Evolutionary conservation across 208 protist species (phyloP), one percentile per base, ranked within the genome.

Genomic region (Trypanosoma avium): DNA sequence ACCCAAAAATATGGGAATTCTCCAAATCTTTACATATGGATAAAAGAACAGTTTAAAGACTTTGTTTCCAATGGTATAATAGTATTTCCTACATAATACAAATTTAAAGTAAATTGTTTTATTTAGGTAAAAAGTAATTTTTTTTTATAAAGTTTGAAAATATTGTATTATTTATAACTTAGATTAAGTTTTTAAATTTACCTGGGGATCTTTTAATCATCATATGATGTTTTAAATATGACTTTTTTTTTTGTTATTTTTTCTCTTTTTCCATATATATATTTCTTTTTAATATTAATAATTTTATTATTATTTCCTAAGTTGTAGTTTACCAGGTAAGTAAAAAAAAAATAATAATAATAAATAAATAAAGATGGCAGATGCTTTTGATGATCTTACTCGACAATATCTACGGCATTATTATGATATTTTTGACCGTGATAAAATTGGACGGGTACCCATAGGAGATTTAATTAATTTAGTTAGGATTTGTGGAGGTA

Each of bases 371-470:
- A 42, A 10, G 21, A 79, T 79, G 73, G 50, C 60, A 26, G 48
- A 43, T 27, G 49, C 45, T 43, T 72, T 79, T 46, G 67, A 73
- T 38, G 89, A 91, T 17, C 26, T 84, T 1, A 68, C 67, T 10
- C 33, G 62, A 46, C 60, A 77, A 46, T 92, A 81, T 60, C 83
- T 96, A 30, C 76, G 73, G 42, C 76, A 80, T 61, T 61, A 81
- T 40, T 96, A 92, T 64, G 85, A 93, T 42, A 9, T 76, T 15
- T 92, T 81, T 57, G 90, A 96, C 55, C 67, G 64, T 24, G 90
- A 96, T 50, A 90, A 92, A 57, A 82, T 93, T 59, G 79, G 81
- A 8, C 79, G 87, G 29, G 73, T 91, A 12, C 78, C 73, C n/a
- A 66, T 70, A 9, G 57, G 45, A 10, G 77, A 89, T 21, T 50